Percentiles rank a stretch among this genome's conserved stretches.
phyloP scores from a whole-genome alignment of 1,139 yeast species.

The Taphrina communis region DNA sequence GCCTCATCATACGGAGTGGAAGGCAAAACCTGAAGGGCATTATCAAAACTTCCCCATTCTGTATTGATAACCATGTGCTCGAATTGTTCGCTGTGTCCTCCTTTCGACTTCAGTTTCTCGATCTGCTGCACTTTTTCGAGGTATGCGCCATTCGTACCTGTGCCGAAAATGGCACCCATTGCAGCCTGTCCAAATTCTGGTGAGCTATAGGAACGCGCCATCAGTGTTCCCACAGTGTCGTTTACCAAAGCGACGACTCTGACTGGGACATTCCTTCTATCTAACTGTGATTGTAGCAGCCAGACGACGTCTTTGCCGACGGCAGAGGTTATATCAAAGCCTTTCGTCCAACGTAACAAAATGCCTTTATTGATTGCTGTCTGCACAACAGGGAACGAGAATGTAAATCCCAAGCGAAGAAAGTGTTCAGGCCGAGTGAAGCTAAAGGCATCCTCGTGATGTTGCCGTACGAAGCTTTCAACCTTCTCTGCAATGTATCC shows the following conservation, averaged over 20 bases:
- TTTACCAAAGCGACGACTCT: constrained; percentile 86
- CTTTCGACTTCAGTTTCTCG: constrained; percentile 61
- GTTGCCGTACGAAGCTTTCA: constrained; percentile 64
- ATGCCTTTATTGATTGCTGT: constrained; percentile 76
- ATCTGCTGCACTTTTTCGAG: constrained; percentile 74
- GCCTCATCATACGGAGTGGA: constrained; percentile 71
- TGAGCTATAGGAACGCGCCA: constrained; percentile 80
- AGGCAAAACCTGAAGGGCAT: constrained; percentile 72
- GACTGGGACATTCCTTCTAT: constrained; percentile 65
- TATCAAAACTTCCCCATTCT: constrained; percentile 97
- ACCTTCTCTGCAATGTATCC: constrained; percentile 74
- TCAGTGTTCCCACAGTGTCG: constrained; percentile 91
- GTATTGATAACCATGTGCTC: constrained; percentile 80
- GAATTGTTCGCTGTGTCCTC: constrained; percentile 52
- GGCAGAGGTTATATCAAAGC: constrained; percentile 81
- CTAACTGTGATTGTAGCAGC: constrained; percentile 71
- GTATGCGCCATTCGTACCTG: constrained; percentile 96
- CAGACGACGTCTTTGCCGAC: constrained; percentile 82
- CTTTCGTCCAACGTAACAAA: constrained; percentile 93
- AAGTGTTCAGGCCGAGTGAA: constrained; percentile 48
- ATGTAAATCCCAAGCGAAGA: constrained; percentile 85
- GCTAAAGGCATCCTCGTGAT: constrained; percentile 60
- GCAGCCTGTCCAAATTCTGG: constrained; percentile 71
- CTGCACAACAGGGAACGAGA: constrained; percentile 89
- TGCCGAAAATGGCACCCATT: constrained; percentile 89